Percentiles rank a stretch among this genome's conserved stretches.
These are phyloP conservation scores for Annona squamosa DNA, from an alignment of 164 flowering plant species.

Conservation along the genomic window DNA sequence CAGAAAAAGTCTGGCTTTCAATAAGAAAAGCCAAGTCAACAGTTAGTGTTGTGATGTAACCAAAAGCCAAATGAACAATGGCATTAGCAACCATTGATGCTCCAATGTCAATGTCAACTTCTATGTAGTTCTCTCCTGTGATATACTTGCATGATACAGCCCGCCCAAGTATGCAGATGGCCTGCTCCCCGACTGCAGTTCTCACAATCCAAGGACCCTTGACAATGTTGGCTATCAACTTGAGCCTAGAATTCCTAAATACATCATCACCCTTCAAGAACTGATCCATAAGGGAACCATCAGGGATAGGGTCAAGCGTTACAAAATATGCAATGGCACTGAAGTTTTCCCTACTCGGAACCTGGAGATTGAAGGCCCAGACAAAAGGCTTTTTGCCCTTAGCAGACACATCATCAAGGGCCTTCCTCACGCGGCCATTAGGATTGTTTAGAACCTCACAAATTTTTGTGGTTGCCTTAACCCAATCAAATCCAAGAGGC, in stretches of 20 bases:
- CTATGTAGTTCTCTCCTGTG: slow-evolving; percentile 45
- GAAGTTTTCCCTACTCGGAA: slow-evolving; percentile 72
- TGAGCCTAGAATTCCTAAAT: slow-evolving; percentile 68
- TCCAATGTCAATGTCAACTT: slow-evolving; percentile 51
- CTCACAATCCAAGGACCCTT: slow-evolving; percentile 95
- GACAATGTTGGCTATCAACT: slow-evolving; percentile 83
- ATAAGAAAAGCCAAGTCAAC: slow-evolving; percentile 89
- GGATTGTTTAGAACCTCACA: slow-evolving; percentile 52
- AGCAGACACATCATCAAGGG: slow-evolving; percentile 45
- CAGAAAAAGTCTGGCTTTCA: slow-evolving; percentile 69
- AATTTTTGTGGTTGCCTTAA: slow-evolving; percentile 63
- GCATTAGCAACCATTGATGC: slow-evolving; percentile 93
- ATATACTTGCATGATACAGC: slow-evolving; percentile 70
- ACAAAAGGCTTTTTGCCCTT: slow-evolving; percentile 51
- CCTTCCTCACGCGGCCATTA: slow-evolving; percentile 57
- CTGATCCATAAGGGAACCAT: slow-evolving; percentile 56
- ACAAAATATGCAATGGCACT: slow-evolving; percentile 78
- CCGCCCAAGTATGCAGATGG: slow-evolving; percentile 79
- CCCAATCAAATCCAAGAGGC: slow-evolving; percentile 90
- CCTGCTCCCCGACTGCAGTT: slow-evolving; percentile 94
- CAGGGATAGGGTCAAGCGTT: slow-evolving; percentile 49
- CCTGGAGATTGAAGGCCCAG: slow-evolving; percentile 89
- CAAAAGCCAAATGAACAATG: slow-evolving; percentile 85
- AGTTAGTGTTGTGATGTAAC: slow-evolving; percentile 69
- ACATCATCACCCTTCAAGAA: slow-evolving; percentile 76